Percentiles rank a stretch among this genome's conserved stretches.
phyloP scores from a whole-genome alignment of 2,329 filamentous ascomycete genomes.

The Fusarium burgessii region DNA sequence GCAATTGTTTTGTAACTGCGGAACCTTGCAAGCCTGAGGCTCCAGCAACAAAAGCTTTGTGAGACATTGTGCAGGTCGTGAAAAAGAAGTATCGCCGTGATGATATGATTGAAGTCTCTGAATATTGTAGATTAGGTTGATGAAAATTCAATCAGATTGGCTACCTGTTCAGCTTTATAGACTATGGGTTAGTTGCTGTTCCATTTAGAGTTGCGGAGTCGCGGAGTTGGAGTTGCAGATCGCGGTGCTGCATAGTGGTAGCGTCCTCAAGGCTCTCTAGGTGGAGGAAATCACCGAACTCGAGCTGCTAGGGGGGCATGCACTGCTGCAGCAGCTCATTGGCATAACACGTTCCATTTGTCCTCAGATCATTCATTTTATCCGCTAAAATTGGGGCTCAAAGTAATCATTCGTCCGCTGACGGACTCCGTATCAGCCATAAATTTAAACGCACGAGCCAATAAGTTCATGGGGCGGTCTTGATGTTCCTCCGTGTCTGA shows the following conservation, averaged over 20 bases:
- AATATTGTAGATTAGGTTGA: too few relatives aligned
- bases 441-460: background rate
- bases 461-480: background rate
- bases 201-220: background rate
- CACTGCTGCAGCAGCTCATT: too few relatives aligned
- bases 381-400: too few relatives aligned
- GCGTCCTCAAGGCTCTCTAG: too few relatives aligned
- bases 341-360: background rate
- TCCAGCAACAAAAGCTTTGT: slow-evolving; percentile 2
- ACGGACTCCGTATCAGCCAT: too few relatives aligned
- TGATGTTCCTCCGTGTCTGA: background rate
- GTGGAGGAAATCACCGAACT: too few relatives aligned
- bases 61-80: background rate
- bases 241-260: too few relatives aligned
- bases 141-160: fast-evolving
- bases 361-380: too few relatives aligned
- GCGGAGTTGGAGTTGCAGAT: background rate
- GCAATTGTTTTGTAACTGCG: background rate
- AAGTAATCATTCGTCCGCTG: too few relatives aligned
- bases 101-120: too few relatives aligned
- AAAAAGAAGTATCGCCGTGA: background rate
- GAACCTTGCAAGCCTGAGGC: slow-evolving; percentile 13
- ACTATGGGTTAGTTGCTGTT: background rate
- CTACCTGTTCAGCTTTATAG: background rate
- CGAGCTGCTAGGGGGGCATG: too few relatives aligned